Evolutionary conservation across 345 rosid species (phyloP), one percentile per base, ranked within the genome.

Genomic region (Moricandia moricandioides): DNA sequence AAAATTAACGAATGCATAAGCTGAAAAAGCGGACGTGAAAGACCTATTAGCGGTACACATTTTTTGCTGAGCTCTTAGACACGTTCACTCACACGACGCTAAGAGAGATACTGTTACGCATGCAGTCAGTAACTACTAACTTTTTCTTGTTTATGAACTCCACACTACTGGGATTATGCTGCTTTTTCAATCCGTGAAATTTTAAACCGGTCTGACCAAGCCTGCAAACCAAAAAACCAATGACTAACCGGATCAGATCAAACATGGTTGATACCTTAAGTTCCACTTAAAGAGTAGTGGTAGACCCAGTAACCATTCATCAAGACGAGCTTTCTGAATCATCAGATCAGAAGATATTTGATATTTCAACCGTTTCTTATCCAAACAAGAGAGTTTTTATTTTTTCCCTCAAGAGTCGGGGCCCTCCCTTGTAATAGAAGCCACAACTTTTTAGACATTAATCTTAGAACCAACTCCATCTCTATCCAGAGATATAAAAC

Each of bases 391-490:
- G 57, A 16, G 63, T 52, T 34, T 37, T 54, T 8, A n/a, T 61
- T 12, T n/a, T 54, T 7, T 45, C 33, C 29, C 35, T 13, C 1
- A 10, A 24, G 9, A 37, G 52, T 31, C 5, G 55, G 69, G 69
- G n/a, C 67, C 75, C 60, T 70, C 66, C 30, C 80, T 77, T 70
- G 80, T 70, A 63, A 13, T 43, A 56, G 61, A 70, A 56, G 80
- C 66, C 51, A 63, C 79, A 52, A 29, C 51, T 17, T 17, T 76
- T n/a, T 55, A 58, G 59, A 21, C 8, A 45, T 56, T 33, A 56
- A 64, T 43, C 80, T 65, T 77, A 64, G 76, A 77, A 77, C 54
- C 67, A 77, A 77, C 76, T 77, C 80, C 61, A 77, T 64, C 55
- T 70, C 76, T 64, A 57, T 18, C 69, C 65, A 39, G 9, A 52